A percentile compares a stretch with the other conserved stretches of the same genome.
These are phyloP conservation scores for Umbelopsis isabellina DNA, from an alignment of 192 early-diverging fungal species.

Conservation along the genomic window DNA sequence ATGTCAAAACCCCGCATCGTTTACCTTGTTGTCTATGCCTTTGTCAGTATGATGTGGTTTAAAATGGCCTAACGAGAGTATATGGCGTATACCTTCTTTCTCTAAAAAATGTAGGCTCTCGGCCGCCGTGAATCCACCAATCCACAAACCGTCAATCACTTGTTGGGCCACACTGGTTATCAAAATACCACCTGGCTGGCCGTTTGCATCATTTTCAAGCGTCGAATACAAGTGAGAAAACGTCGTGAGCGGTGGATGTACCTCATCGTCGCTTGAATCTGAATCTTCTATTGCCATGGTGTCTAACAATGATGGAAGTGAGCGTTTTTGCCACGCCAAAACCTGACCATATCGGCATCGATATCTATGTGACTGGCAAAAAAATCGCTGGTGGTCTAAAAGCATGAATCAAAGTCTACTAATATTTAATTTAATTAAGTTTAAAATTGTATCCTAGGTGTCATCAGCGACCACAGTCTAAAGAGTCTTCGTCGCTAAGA, in stretches of 20 bases:
- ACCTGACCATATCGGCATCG: not conserved
- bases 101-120: conserved; percentile 31
- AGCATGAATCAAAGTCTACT: not conserved
- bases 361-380: conserved; percentile 6
- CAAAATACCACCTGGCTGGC: conserved; percentile 38
- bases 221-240: conserved; percentile 29
- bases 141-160: conserved; percentile 30
- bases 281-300: conserved; percentile 10
- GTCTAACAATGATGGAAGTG: not conserved
- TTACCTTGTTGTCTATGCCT: conserved; percentile 35
- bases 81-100: conserved; percentile 33
- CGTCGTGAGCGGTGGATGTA: not conserved
- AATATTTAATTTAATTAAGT: not conserved
- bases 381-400: not conserved
- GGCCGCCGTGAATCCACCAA: conserved; percentile 37
- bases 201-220: conserved; percentile 28
- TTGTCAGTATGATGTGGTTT: conserved; percentile 21
- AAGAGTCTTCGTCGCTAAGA: not conserved
- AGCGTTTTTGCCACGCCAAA: no score
- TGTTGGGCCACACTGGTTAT: conserved; percentile 38
- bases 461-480: not conserved
- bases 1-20: conserved; percentile 2
- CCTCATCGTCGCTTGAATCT: not conserved
- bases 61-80: conserved; percentile 43
- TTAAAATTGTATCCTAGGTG: not conserved